Percentiles rank a stretch among this genome's conserved stretches.
Conservation (phyloP, 2,329 filamentous ascomycete species). For the Xylariaceae sp. region DNA sequence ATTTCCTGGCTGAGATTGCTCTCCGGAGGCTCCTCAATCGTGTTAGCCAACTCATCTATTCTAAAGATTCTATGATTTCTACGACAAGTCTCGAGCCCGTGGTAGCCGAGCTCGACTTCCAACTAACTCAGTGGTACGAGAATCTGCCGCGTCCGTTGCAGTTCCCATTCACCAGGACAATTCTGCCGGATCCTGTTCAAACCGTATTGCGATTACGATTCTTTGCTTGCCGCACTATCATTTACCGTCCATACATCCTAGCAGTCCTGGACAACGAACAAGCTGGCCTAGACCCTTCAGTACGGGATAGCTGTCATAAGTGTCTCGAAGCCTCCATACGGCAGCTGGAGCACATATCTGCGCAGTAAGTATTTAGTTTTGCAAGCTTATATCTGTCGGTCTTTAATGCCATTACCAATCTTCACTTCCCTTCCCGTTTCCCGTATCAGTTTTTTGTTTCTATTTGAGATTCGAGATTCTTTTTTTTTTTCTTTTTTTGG, state of each 20-base stretch:
- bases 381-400: no score
- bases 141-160: slow-evolving; percentile 69
- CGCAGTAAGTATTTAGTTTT: slow-evolving; percentile 56
- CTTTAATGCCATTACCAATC: slow-evolving; percentile 7
- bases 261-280: slow-evolving; percentile 75
- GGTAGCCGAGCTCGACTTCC: slow-evolving; percentile 75
- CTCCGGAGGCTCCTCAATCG: slow-evolving; percentile 71
- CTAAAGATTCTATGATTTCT: slow-evolving; percentile 66
- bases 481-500: slow-evolving; percentile 25
- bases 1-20: slow-evolving; percentile 79
- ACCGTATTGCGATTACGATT: slow-evolving; percentile 75
- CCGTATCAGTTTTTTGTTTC: no score
- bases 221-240: slow-evolving; percentile 81
- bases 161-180: slow-evolving; percentile 66
- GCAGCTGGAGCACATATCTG: slow-evolving; percentile 73
- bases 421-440: slow-evolving; percentile 2
- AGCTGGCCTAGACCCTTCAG: slow-evolving; percentile 64
- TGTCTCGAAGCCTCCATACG: slow-evolving; percentile 76
- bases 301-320: slow-evolving; percentile 74
- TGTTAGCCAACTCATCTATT: slow-evolving; percentile 75
- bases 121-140: slow-evolving; percentile 82
- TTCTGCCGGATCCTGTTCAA: slow-evolving; percentile 69
- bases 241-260: slow-evolving; percentile 78
- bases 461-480: no score
- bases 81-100: slow-evolving; percentile 72